phyloP scores from a whole-genome alignment of 2,329 filamentous ascomycete genomes.

The Fusarium pseudocircinatum region DNA sequence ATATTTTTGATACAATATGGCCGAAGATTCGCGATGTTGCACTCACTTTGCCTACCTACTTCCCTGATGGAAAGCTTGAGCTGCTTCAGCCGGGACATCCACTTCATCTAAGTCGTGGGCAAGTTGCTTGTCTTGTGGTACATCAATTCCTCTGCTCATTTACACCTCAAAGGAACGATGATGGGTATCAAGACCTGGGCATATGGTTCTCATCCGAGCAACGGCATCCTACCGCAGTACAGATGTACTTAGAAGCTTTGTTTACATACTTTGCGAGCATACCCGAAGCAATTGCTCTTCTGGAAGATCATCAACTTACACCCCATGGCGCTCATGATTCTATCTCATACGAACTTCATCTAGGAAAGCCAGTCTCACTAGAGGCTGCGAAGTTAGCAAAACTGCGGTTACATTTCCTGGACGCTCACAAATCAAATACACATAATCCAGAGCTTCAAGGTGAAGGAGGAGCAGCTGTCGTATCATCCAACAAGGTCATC shows the following conservation, averaged over 20 bases:
- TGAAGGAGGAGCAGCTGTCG: slow-evolving; percentile 41
- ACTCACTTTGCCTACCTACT: slow-evolving; percentile 31
- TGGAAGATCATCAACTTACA: background rate
- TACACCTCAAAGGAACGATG: slow-evolving; percentile 32
- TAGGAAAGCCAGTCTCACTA: background rate
- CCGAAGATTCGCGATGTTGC: slow-evolving; percentile 38
- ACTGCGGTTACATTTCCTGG: slow-evolving; percentile 26
- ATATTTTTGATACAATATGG: slow-evolving; percentile 35
- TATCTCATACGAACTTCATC: slow-evolving; percentile 40
- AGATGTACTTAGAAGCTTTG: slow-evolving; percentile 45
- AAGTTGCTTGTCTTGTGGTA: slow-evolving; percentile 44
- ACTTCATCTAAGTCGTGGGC: slow-evolving; percentile 35
- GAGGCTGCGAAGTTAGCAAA: slow-evolving; percentile 8
- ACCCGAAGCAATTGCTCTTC: background rate
- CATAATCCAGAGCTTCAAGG: slow-evolving; percentile 39
- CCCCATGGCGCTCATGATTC: rapidly evolving
- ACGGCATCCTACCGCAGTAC: slow-evolving; percentile 42
- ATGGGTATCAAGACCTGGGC: slow-evolving; percentile 46
- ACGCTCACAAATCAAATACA: slow-evolving; percentile 40
- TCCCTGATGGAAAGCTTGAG: slow-evolving; percentile 28
- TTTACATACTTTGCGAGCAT: slow-evolving; percentile 43
- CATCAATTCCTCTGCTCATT: slow-evolving; percentile 48
- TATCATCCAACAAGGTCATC: slow-evolving; percentile 48
- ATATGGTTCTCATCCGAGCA: slow-evolving; percentile 49
- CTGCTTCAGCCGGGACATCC: slow-evolving; percentile 22